Percentiles rank a stretch among this genome's conserved stretches.
Conservation (phyloP, 306 rosid genomes). For the Psophocarpus tetragonolobus region DNA sequence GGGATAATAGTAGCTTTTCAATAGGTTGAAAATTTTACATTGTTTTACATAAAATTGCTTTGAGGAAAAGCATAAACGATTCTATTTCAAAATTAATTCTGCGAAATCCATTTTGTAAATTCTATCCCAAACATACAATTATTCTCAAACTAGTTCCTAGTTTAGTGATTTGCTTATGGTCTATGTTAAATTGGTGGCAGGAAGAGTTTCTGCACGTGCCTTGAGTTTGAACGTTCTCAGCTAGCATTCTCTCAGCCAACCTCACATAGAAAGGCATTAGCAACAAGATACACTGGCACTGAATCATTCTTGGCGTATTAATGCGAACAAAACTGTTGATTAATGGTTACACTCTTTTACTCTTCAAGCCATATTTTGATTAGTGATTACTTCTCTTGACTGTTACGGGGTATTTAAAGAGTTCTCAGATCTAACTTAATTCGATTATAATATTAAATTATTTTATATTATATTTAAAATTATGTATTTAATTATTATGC, state of each 20-base stretch:
- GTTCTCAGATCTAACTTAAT: too few relatives aligned
- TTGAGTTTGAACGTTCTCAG: constrained; percentile 56
- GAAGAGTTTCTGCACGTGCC: constrained; percentile 58
- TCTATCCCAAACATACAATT: background rate
- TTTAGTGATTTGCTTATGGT: constrained; percentile 12
- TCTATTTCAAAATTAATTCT: background rate
- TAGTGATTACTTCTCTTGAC: background rate
- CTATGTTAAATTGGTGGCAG: constrained; percentile 44
- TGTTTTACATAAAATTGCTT: background rate
- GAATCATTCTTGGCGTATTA: constrained; percentile 67
- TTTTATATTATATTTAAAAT: too few relatives aligned
- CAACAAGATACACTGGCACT: constrained; percentile 57
- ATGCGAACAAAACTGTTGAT: constrained; percentile 18
- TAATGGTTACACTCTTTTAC: background rate
- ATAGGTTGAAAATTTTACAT: background rate
- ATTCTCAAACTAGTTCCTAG: background rate
- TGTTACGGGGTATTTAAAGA: too few relatives aligned
- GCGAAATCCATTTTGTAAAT: background rate
- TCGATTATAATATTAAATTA: too few relatives aligned
- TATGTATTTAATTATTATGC: too few relatives aligned
- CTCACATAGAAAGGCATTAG: constrained; percentile 72
- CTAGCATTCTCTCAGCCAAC: constrained; percentile 88
- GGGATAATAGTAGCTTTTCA: background rate
- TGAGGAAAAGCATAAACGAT: background rate
- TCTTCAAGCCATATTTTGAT: constrained; percentile 3